phyloP scores from a whole-genome alignment of 352 stramenopile genomes.

The Phytophthora fragariae region DNA sequence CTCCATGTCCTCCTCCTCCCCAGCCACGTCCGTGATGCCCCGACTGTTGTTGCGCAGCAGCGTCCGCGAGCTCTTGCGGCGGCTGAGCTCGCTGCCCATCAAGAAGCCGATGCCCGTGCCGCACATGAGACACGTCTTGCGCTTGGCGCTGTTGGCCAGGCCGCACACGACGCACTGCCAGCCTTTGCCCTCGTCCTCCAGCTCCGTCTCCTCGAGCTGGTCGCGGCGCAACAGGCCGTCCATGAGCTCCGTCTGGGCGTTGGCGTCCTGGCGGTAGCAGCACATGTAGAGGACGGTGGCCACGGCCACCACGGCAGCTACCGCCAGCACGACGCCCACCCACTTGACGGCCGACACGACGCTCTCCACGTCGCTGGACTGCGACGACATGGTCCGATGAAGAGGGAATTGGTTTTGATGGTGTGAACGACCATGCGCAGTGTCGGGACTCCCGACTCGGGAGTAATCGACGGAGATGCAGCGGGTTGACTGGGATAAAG shows the following conservation, averaged over 20 bases:
- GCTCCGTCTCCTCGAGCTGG: conserved; percentile 61
- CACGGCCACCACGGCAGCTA: conserved; percentile 40
- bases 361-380: conserved; percentile 33
- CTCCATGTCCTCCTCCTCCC: conserved; percentile 41
- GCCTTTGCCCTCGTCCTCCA: conserved; percentile 58
- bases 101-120: conserved; percentile 57
- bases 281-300: conserved; percentile 60
- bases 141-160: conserved; percentile 53
- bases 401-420: conserved; percentile 15
- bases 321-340: conserved; percentile 44
- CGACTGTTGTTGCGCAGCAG: conserved; percentile 53
- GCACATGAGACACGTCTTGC: conserved; percentile 72
- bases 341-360: conserved; percentile 49
- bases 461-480: neutral
- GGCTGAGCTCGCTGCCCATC: conserved; percentile 38
- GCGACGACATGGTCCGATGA: conserved; percentile 24
- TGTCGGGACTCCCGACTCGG: neutral
- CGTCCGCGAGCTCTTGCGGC: conserved; percentile 64
- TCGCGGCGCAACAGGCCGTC: conserved; percentile 71
- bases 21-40: conserved; percentile 5
- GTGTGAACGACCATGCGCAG: neutral
- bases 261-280: conserved; percentile 37
- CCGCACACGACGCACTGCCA: conserved; percentile 83
- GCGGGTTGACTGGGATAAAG: conserved; percentile 1
- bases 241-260: conserved; percentile 39